Percentiles rank a stretch among this genome's conserved stretches.
Conservation (phyloP, 345 rosid genomes). For the Schrenkiella parvula region DNA sequence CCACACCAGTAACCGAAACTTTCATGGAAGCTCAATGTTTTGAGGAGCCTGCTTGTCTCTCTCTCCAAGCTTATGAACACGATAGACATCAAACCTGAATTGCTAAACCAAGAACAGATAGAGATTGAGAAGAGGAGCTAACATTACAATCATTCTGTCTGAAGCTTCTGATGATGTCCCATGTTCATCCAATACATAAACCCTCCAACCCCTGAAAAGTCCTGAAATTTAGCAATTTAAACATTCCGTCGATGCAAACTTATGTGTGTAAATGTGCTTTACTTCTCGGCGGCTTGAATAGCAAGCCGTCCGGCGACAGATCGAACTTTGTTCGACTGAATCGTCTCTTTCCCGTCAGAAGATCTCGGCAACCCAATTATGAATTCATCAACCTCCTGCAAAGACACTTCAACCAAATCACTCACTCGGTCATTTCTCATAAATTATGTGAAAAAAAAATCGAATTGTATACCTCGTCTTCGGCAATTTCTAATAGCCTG, state of each 20-base stretch:
- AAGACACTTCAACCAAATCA: not conserved
- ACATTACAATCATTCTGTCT: conserved; percentile 70
- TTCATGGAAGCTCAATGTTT: not conserved
- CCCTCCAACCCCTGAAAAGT: conserved; percentile 75
- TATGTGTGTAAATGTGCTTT: not conserved
- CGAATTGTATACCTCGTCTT: conserved; percentile 47
- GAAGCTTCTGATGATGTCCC: conserved; percentile 72
- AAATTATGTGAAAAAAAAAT: not conserved
- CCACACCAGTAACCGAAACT: not conserved
- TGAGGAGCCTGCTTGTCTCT: not conserved
- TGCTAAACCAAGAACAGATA: conserved; percentile 4
- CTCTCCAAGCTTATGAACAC: not conserved
- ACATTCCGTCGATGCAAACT: not conserved
- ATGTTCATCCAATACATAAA: conserved; percentile 85
- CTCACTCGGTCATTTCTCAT: not conserved
- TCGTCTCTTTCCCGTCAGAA: conserved; percentile 69
- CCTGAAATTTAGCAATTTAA: not conserved
- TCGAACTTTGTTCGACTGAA: conserved; percentile 80
- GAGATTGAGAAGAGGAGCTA: conserved; percentile 13
- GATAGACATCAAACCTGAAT: not conserved
- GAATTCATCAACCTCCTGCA: conserved; percentile 81
- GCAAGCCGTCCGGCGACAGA: conserved; percentile 81
- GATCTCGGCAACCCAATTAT: conserved; percentile 84
- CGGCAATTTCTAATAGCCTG: conserved; percentile 60
- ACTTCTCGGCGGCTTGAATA: conserved; percentile 76